Evolutionary conservation across 768 basidiomycete species (phyloP), one percentile per base, ranked within the genome.

Genomic region (Suillus spraguei): DNA sequence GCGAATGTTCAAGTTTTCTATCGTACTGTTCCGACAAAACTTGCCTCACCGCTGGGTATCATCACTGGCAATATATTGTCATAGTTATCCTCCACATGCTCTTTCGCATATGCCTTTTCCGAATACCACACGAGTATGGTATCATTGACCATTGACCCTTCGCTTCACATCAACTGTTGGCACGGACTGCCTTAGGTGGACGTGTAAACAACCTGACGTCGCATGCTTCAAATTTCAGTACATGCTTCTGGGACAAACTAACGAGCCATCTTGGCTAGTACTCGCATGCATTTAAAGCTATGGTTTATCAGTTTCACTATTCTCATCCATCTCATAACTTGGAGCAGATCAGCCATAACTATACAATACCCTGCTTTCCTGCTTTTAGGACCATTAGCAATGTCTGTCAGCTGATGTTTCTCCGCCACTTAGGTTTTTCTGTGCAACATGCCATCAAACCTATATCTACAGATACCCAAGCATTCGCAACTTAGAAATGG

Each of bases 391-490:
- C 20, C 17, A 44, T 44, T 6, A 11, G 46, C 9, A 22, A 47
- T 22, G 22, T 47, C 13, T 49, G 13, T 49, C 13, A 3, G 47
- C 47, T 49, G 47, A 49, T 49, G 16, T 24, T 16, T 0, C 22
- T 49, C 24, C 13, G 11, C 5, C 5, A 22, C 22, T 6, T 47
- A 47, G 47, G 47, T 47, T 13, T 60, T 4, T 49, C 47, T 49
- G 28, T 28, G 24, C 24, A 50, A 50, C 9, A 24, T 16, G 49
- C 71, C 74, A 16, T 79, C 80, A 38, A 77, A 61, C 1, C 67
- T 67, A 22, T 74, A 77, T 39, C n/a, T n/a, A 13, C 13, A 39
- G 5, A 39, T 14, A 1, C 81, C 79, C 58, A 83, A 76, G 14
- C 71, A 72, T 20, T 32, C 17, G 17, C 32, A 53, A 53, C 33